These are phyloP conservation scores for Mortierella sp. DNA, from an alignment of 371 early-diverging fungal species.

Conservation along the genomic window DNA sequence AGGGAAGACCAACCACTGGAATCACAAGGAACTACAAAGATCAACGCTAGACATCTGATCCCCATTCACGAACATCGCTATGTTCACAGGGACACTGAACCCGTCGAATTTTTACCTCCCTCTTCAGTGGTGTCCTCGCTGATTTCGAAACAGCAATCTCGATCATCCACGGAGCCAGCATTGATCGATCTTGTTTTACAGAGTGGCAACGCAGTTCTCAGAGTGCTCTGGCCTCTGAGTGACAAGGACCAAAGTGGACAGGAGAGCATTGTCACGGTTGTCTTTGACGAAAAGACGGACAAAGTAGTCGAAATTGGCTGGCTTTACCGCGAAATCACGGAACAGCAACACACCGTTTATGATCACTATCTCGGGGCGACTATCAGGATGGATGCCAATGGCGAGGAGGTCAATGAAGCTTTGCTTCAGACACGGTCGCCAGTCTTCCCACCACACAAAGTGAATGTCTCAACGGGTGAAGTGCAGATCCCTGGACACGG, in stretches of 20 bases:
- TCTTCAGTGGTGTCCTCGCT: slow-evolving; percentile 25
- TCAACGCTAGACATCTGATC: slow-evolving; percentile 24
- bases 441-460: slow-evolving; percentile 49
- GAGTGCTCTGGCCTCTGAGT: slow-evolving; percentile 38
- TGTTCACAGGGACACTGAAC: slow-evolving; percentile 24
- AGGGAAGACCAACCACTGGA: slow-evolving; percentile 1
- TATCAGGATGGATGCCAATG: slow-evolving; percentile 30
- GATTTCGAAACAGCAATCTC: slow-evolving; percentile 31
- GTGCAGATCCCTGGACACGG: slow-evolving; percentile 35
- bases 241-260: slow-evolving; percentile 1
- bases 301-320: slow-evolving; percentile 42
- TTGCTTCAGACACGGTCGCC: slow-evolving; percentile 39
- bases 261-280: slow-evolving; percentile 11
- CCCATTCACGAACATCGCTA: slow-evolving; percentile 31
- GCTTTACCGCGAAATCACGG: slow-evolving; percentile 49
- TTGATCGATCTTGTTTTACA: slow-evolving; percentile 43
- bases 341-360: slow-evolving; percentile 21
- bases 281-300: slow-evolving; percentile 34
- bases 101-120: slow-evolving; percentile 24
- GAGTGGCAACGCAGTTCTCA: slow-evolving; percentile 17
- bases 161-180: slow-evolving; percentile 26
- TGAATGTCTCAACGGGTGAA: slow-evolving; percentile 22
- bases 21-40: not conserved
- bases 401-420: slow-evolving; percentile 38
- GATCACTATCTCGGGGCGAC: slow-evolving; percentile 49